These are phyloP conservation scores for Beauveria caledonica DNA, from an alignment of 2,329 filamentous ascomycete species.

Conservation along the genomic window DNA sequence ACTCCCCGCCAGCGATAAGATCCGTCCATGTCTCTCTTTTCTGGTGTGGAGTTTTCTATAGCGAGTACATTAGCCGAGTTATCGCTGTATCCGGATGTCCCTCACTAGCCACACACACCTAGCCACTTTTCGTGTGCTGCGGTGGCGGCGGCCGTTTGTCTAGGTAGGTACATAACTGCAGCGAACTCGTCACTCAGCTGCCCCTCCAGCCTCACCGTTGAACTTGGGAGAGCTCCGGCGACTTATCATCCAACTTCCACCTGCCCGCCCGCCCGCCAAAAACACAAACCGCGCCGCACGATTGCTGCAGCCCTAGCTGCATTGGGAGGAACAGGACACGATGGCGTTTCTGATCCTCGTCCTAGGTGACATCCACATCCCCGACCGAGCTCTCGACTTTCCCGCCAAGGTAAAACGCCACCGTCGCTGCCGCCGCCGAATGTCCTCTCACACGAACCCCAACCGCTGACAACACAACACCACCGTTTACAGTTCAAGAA, in stretches of 20 bases:
- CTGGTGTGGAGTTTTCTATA: background rate
- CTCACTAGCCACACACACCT: background rate
- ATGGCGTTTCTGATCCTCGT: conserved; percentile 87
- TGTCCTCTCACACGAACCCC: background rate
- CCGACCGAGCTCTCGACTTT: conserved; percentile 84
- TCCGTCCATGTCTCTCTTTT: background rate
- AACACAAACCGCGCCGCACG: conserved; percentile 15
- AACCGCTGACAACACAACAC: background rate
- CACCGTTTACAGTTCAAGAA: conserved; percentile 61
- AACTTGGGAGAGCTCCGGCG: conserved; percentile 15
- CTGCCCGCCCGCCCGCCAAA: background rate
- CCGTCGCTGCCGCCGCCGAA: background rate
- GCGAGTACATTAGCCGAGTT: conserved; percentile 13
- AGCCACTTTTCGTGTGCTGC: background rate
- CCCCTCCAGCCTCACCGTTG: conserved; percentile 22
- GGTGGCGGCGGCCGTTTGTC: background rate
- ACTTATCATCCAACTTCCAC: background rate
- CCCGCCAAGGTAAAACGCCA: conserved; percentile 63
- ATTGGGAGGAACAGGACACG: conserved; percentile 30
- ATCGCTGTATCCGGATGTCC: conserved; percentile 24
- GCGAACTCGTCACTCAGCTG: conserved; percentile 16
- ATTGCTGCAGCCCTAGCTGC: background rate
- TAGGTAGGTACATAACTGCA: background rate
- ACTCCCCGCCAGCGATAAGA: conserved; percentile 16
- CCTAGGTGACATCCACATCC: conserved; percentile 89